Percentiles rank a stretch among this genome's conserved stretches.
Evolutionary conservation across 176 grass and related monocot species (phyloP).

Genomic region (Carex cristatella): DNA sequence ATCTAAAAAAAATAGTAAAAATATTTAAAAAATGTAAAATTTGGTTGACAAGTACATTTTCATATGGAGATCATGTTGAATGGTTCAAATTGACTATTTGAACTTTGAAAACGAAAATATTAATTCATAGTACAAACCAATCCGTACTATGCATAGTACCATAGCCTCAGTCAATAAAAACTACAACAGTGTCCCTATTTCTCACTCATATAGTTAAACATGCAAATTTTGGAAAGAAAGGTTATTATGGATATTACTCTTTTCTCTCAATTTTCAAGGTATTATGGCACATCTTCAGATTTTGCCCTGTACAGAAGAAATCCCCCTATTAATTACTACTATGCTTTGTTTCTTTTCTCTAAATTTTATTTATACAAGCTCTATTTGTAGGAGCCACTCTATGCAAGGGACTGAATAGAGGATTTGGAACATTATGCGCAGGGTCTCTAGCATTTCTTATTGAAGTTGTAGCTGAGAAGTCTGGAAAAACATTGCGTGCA

Average conservation of each 20-base stretch:
- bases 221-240: neutral
- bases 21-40: too few species aligned
- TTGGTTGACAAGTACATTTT: too few species aligned
- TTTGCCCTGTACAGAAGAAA: neutral
- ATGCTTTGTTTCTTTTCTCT: neutral
- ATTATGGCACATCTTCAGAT: neutral
- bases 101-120: too few species aligned
- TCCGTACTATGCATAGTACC: too few species aligned
- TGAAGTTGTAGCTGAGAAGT: slow-evolving; percentile 58
- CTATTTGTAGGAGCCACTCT: slow-evolving; percentile 60
- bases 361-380: neutral
- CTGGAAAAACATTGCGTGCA: slow-evolving; percentile 45
- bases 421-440: slow-evolving; percentile 65
- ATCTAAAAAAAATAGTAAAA: too few species aligned
- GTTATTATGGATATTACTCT: neutral
- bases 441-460: slow-evolving; percentile 83
- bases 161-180: neutral
- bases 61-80: too few species aligned
- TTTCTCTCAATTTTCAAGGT: neutral
- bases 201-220: neutral
- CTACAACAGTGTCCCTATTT: neutral
- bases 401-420: slow-evolving; percentile 96
- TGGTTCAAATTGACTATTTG: too few species aligned
- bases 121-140: too few species aligned
- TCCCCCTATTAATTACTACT: neutral